Evolutionary conservation across 2,329 filamentous ascomycete species (phyloP), one percentile per base, ranked within the genome.

Genomic region (Penicillium sp.): DNA sequence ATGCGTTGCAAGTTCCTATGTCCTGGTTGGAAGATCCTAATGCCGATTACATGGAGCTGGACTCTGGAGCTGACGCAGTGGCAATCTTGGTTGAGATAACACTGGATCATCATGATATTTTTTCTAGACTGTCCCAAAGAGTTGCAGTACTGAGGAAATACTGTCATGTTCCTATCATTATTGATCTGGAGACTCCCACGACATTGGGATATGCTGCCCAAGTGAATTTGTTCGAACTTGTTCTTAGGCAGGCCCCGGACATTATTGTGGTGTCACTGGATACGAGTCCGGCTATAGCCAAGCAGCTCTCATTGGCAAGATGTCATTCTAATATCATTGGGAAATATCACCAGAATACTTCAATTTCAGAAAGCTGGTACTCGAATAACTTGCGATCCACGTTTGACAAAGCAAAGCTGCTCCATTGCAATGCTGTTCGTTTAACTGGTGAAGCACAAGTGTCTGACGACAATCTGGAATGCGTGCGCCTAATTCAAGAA

Each of bases 1-100:
- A 87, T 64, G 85, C 87, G 5, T 76, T 88, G 0, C 83, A 83
- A 3, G 75, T 90, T 1, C 79, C 82, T 2, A 69, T 88, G 1
- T 82, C 82, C 0, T 78, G 80, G 16, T 70, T 90, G 2, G 64
- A 86, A 1, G 70, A 77, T 1, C 74, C 75, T 11, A 71, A 79
- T 1, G 64, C 86, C 20, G 82, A 89, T 57, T 79, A 89, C 11
- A 84, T 88, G 62, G 81, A 84, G 24, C 71, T 87, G 20, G 85
- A 88, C 58, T 81, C 81, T n/a, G 86, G 84, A 3, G 82, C 81
- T 3, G 87, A 90, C 68, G 86, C 85, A 5, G 81, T 89, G 30
- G 85, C 89, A 64, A 72, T 89, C 3, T 76, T 81, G 14, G 72
- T 87, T 26, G 54, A 47, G 42, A 28, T 38, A 11, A 51, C 40